Conservation (phyloP, 2,329 filamentous ascomycete species). For the Colletotrichum liriopes region DNA sequence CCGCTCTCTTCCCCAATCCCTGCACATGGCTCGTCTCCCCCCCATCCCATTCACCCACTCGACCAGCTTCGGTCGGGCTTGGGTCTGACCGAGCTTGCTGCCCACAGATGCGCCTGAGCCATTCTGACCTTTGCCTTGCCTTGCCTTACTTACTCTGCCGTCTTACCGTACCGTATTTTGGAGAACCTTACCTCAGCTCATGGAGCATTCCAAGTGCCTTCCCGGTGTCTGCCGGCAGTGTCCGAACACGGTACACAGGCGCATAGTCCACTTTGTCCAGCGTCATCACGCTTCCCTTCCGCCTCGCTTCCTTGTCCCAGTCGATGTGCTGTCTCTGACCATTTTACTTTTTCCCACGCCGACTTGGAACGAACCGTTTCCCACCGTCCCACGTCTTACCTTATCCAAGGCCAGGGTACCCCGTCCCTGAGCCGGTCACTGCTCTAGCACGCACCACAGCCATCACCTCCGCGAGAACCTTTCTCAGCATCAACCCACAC, state of each 20-base stretch:
- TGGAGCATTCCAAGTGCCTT: background rate
- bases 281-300: constrained; percentile 25
- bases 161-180: constrained; percentile 21
- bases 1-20: constrained; percentile 1
- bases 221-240: background rate
- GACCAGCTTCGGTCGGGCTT: constrained; percentile 11
- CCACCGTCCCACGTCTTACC: constrained; percentile 41
- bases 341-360: constrained; percentile 39
- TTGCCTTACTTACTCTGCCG: constrained; percentile 6
- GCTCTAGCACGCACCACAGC: constrained; percentile 30
- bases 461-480: constrained; percentile 4
- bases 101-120: constrained; percentile 39
- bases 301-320: constrained; percentile 29
- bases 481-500: constrained; percentile 18
- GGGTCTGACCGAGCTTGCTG: constrained; percentile 30
- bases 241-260: background rate
- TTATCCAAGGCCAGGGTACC: constrained; percentile 33
- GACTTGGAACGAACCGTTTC: constrained; percentile 43
- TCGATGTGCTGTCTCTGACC: constrained; percentile 22
- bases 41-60: constrained; percentile 6
- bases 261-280: constrained; percentile 21
- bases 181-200: constrained; percentile 2
- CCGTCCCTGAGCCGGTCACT: constrained; percentile 15
- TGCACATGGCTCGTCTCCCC: constrained; percentile 8
- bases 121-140: constrained; percentile 15